Conservation (phyloP, 23 red algal species). For the Gracilaria gracilis region DNA sequence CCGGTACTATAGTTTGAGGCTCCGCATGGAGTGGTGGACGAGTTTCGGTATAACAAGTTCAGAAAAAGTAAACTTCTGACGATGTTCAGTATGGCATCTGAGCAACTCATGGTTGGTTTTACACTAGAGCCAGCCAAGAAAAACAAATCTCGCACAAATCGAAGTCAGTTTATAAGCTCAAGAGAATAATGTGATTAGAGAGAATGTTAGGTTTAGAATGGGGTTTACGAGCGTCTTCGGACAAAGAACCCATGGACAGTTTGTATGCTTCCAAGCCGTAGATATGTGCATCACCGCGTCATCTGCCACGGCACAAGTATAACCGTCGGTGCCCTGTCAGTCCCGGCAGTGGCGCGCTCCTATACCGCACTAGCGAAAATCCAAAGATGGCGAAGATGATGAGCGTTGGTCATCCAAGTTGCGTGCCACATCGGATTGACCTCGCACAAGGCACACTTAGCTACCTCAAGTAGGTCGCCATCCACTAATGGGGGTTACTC, state of each 20-base stretch:
- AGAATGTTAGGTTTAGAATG: not conserved
- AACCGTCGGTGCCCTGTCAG: not conserved
- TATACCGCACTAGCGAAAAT: too few species aligned
- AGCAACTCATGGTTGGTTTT: not conserved
- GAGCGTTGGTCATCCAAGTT: not conserved
- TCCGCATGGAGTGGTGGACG: not conserved
- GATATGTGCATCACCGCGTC: not conserved
- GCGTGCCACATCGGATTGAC: not conserved
- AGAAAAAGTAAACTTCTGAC: not conserved
- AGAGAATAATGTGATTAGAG: not conserved
- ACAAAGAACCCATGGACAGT: not conserved
- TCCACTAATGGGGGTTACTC: not conserved
- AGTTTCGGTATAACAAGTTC: not conserved
- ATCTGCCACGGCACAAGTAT: not conserved
- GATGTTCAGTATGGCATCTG: not conserved
- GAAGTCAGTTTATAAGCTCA: constrained; percentile 2
- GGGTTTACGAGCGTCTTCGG: not conserved
- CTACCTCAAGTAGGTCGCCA: not conserved
- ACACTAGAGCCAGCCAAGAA: not conserved
- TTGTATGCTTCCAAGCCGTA: not conserved
- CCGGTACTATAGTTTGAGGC: constrained; percentile 84
- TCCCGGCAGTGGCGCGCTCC: too few species aligned
- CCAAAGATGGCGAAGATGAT: not conserved
- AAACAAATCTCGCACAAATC: not conserved
- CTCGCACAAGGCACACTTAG: not conserved